Conservation (phyloP, 495 filamentous ascomycete species). For the Immersiella caudata region DNA sequence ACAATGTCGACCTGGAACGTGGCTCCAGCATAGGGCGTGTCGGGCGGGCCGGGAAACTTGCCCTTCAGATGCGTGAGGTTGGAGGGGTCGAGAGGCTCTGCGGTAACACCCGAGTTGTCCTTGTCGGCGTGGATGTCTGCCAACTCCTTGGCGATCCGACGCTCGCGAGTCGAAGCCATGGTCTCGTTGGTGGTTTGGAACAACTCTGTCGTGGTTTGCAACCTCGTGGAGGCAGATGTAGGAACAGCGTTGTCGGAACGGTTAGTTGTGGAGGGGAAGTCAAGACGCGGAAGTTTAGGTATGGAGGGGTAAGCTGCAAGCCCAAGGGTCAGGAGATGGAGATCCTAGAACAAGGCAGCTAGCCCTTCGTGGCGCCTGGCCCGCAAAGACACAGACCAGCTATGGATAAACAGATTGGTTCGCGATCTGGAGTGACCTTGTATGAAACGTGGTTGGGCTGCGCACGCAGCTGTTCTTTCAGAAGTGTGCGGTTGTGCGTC, state of each 20-base stretch:
- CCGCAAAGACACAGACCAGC: not conserved
- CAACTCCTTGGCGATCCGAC: conserved; percentile 90
- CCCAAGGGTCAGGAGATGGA: conserved; percentile 6
- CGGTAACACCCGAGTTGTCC: conserved; percentile 70
- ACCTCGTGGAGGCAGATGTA: not conserved
- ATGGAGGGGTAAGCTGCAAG: conserved; percentile 19
- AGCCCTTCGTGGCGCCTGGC: conserved; percentile 4
- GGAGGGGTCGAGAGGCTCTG: conserved; percentile 61
- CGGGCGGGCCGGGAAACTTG: conserved; percentile 82
- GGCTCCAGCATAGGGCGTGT: conserved; percentile 92
- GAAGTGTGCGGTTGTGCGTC: not conserved
- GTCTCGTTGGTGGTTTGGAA: conserved; percentile 9
- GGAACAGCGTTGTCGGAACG: not conserved
- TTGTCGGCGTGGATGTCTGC: conserved; percentile 78
- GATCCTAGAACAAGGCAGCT: conserved; percentile 6
- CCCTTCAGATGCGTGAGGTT: conserved; percentile 86
- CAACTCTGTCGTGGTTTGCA: not conserved
- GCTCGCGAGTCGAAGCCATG: conserved; percentile 78
- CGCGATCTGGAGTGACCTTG: not conserved
- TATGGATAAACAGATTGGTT: not conserved
- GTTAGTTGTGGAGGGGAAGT: conserved; percentile 11
- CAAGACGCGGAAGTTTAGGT: not conserved
- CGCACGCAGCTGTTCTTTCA: not conserved
- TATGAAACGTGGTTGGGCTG: conserved; percentile 16
- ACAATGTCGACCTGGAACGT: conserved; percentile 80